Evolutionary conservation across 1,284 basidiomycete genomes (phyloP), one percentile per base, ranked within the genome.

Genomic region (Laetiporus sulphureus): DNA sequence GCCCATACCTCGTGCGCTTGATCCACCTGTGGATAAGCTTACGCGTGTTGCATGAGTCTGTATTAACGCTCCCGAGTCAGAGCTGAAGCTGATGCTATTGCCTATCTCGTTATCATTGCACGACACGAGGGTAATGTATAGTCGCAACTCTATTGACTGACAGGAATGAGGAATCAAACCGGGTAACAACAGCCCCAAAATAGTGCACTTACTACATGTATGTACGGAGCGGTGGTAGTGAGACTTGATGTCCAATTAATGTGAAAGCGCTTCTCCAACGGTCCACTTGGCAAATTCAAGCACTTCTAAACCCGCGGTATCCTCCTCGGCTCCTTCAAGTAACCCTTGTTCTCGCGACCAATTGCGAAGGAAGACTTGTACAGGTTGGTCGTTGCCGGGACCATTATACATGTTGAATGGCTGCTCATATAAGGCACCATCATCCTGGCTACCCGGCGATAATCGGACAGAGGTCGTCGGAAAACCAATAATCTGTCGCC

Each of bases 401-500:
- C 71, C 72, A 25, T 69, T 63, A 29, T 78, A 64, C 74, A 91
- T 89, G 71, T 85, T 80, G 56, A 92, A 91, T 5, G 79, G 80
- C 59, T 96, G 93, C 18, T 80, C 72, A 55, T 91, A 85, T 41
- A 97, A 63, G 10, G 77, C 78, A 3, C 71, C 75, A 32, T 83
- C 79, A 30, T 78, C 75, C 16, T 66, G 67, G 10, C 60, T 58
- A 5, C 66, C 68, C 4, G 45, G 27, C 3, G 58, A 42, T 2
- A 66, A 53, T 5, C 53, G 63, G 36, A 95, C 69, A 0, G 69
- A 71, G n/a, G 63, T 65, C 0, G 91, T 91, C 20, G 86, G 78
- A 61, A 94, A 86, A 1, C 92, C 93, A 11, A 84, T 83, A 23
- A 90, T 83, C 63, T 97, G 93, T 38, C 91, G 75, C 2, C 85